Evolutionary conservation across 2,329 filamentous ascomycete genomes (phyloP), one percentile per base, ranked within the genome.

Genomic region (Onygena corvina): DNA sequence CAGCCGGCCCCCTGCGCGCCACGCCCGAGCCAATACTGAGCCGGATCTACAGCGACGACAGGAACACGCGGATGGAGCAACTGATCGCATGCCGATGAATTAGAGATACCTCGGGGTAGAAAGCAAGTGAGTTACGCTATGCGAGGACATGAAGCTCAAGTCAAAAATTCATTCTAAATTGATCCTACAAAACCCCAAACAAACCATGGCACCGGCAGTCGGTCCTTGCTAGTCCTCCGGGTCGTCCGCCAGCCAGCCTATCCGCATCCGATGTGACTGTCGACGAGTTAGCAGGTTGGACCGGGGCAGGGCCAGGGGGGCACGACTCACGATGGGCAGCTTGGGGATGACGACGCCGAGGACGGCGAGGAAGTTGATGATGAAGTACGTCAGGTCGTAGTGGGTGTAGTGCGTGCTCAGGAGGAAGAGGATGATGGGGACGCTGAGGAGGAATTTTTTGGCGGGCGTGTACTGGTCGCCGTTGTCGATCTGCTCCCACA

Each of bases 401-500:
- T 96, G 90, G 42, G 92, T 96, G 71, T 96, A 98, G 70, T 98
- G 92, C 20, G 92, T 98, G 76, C 90, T 96, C 60, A 96, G 75
- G 50, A 98, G 77, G 67, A 98, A 98, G 55, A 98, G 77, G 56
- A 89, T 77, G 60, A 98, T 94, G 33, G 92, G 92, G 29, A 96
- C 90, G 61, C 84, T 87, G 59, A 96, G 81, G 52, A 98, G 75
- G 63, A 98, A 98, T 70, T 98, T 98, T 76, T 98, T 98, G 57
- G 92, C 86, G 3, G 92, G 92, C 0, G 92, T 98, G 72, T 96
- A 98, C 68, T 98, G 92, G 60, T 92, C 92, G 42, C 92, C 92
- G 62, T 96, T 93, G 73, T 98, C 92, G 67, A 98, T 98, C 72
- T 98, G 92, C 73, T 98, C 92, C 92, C 92, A 98, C 92, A 98